phyloP scores from a whole-genome alignment of 2,329 filamentous ascomycete genomes.

The Simplicillium sp. region DNA sequence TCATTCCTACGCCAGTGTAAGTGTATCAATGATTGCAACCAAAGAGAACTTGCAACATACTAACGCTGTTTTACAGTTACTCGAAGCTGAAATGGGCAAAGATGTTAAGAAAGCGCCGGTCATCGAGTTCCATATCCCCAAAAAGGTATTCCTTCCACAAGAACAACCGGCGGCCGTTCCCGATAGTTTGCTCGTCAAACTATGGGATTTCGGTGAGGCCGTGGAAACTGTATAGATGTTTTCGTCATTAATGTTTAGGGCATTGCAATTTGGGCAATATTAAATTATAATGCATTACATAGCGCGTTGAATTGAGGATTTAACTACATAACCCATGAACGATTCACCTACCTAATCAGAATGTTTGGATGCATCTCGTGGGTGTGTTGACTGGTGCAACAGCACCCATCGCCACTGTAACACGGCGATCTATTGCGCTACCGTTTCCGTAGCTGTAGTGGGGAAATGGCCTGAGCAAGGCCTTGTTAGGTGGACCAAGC shows the following conservation, averaged over 20 bases:
- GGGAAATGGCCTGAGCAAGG: no score
- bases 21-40: slow-evolving; percentile 19
- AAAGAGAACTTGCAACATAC: slow-evolving; percentile 7
- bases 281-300: not conserved
- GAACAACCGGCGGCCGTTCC: slow-evolving; percentile 35
- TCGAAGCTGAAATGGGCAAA: slow-evolving; percentile 77
- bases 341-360: no score
- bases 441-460: no score
- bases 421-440: no score
- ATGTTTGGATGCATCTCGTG: no score
- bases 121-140: slow-evolving; percentile 90
- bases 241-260: no score
- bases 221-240: not conserved
- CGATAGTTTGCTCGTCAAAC: slow-evolving; percentile 46
- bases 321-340: no score
- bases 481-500: no score
- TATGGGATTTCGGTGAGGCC: slow-evolving; percentile 46
- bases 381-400: no score
- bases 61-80: slow-evolving; percentile 45
- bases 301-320: not conserved
- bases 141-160: slow-evolving; percentile 59
- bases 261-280: not conserved
- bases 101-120: slow-evolving; percentile 78
- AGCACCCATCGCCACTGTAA: no score
- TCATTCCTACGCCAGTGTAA: slow-evolving; percentile 76